Base-by-base conservation (phyloP, 73 alveolate species). In the Paramecium caudatum region DNA sequence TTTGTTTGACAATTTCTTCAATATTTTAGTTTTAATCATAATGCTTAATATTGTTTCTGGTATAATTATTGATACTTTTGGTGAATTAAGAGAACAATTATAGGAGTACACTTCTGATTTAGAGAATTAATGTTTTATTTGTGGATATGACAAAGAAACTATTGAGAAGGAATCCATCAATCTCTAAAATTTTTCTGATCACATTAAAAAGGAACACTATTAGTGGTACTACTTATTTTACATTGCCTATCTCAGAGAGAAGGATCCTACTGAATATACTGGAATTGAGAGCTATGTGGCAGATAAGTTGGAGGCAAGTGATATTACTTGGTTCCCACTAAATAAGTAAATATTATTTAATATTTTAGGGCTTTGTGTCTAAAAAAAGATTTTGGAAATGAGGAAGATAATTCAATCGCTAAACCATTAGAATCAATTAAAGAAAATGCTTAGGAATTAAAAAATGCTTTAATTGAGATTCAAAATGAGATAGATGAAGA, bases 21-120 rank as follows among this genome's bases (percentile, higher is more conserved):
- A 80, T 13, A 36, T 90, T 27, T 47, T 91, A 25, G 83, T 91
- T 7, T 21, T 80, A 17, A 90, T 91, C 62, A 41, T 91, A 4
- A 90, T 91, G 92, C 30, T 91, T 9, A 90, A 90, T 16, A 87
- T 47, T 12, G 91, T 91, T 1, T 63, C 82, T 45, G 95, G 95
- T 96, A 97, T 97, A 80, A 97, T 97, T 82, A 96, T 96, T 90
- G 99, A 97, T 92, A 96, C 98, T 46, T 97, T 97, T 82, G 99
- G 98, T 3, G 95, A 94, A 23, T 93, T 97, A 47, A 97, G 99
- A 97, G 97, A 92, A 43, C 90, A 93, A 39, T 95, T 94, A 82
- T 95, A 92, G 47, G 95, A 95, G 84, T 94, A 95, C 82, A 94
- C 90, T 21, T 83, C 91, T 48, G 98, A 95, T 84, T 91, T 97